Base-by-base conservation (phyloP, 2,329 filamentous ascomycete genomes). In the Penicillium psychrosexuale region DNA sequence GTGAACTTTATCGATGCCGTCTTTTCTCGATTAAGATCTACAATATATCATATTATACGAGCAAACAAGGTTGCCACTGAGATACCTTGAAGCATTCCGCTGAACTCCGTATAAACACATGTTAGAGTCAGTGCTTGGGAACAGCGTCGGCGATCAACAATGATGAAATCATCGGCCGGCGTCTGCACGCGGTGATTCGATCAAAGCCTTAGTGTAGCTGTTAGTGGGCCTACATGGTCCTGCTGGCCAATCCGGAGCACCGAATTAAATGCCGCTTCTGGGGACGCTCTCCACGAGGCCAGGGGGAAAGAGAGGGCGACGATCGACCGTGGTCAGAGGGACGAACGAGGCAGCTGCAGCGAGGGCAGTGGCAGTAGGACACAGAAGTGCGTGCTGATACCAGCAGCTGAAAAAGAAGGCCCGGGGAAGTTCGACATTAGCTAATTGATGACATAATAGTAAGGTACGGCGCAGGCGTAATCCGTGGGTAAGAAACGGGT, bases 201-300 rank as follows among this genome's bases (percentile, higher is more conserved):
- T 55, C 28, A 45, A 51, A 31, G 56, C 48, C 47, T 22, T 22
- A 22, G 19, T 22, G 19, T 22, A 40, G 39, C 19, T 49, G 51
- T 47, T 57, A 61, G 55, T 47, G 50, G 38, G 52, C 43, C 39
- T 24, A 40, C 45, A 30, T 50, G 59, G 56, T 22, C 13, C 15
- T 24, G 5, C n/a, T 6, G 33, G 50, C 62, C 58, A 65, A 31
- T 65, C 5, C 58, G 17, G n/a, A 28, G 44, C 24, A 40, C 45
- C 39, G 49, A 65, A 65, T 62, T 61, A 63, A 65, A 65, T 65
- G 62, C 52, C 62, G 61, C 61, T 55, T 58, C 46, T 60, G 59
- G 59, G 56, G 47, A 57, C 47, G n/a, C 38, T 46, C 53, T 59
- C 57, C 59, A 61, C 54, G 57, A 60, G 58, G 56, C 39, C 50